Conservation (phyloP, 2,329 filamentous ascomycete genomes). For the Clonostachys solani region DNA sequence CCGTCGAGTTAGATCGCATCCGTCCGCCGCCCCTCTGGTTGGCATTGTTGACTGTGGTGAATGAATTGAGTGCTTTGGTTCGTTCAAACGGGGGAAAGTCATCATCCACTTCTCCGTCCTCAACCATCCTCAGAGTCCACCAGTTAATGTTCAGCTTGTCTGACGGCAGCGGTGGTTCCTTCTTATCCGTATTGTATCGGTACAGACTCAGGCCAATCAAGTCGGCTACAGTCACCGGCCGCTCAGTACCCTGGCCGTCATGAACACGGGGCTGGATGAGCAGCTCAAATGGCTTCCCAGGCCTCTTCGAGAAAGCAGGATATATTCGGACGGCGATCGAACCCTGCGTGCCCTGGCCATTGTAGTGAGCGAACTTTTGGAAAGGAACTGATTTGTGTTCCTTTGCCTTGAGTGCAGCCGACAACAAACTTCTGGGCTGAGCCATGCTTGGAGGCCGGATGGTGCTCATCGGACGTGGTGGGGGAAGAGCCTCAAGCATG, state of each 20-base stretch:
- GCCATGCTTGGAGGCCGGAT: constrained; percentile 62
- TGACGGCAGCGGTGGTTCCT: constrained; percentile 59
- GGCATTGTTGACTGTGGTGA: constrained; percentile 79
- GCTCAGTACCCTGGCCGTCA: constrained; percentile 56
- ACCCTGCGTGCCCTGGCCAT: constrained; percentile 73
- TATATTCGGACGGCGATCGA: constrained; percentile 76
- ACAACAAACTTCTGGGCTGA: constrained; percentile 66
- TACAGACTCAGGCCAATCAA: constrained; percentile 78
- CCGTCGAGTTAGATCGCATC: constrained; percentile 66
- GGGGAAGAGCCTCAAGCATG: constrained; percentile 62
- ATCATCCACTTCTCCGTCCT: constrained; percentile 80
- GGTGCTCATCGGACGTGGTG: constrained; percentile 64
- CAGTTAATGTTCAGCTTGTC: constrained; percentile 74
- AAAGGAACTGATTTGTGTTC: constrained; percentile 68
- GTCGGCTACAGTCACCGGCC: constrained; percentile 69
- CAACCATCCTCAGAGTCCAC: constrained; percentile 80
- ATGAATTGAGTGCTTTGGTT: constrained; percentile 69
- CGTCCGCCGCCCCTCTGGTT: constrained; percentile 61
- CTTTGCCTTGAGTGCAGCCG: constrained; percentile 69
- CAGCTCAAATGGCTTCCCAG: constrained; percentile 65
- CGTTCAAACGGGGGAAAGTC: constrained; percentile 78
- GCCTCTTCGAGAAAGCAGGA: constrained; percentile 63
- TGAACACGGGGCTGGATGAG: constrained; percentile 67
- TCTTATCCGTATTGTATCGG: constrained; percentile 73
- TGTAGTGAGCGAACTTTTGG: constrained; percentile 71